Evolutionary conservation across 441 rosid genomes (phyloP).

Genomic region (Pelargonium myrrhifolium): DNA sequence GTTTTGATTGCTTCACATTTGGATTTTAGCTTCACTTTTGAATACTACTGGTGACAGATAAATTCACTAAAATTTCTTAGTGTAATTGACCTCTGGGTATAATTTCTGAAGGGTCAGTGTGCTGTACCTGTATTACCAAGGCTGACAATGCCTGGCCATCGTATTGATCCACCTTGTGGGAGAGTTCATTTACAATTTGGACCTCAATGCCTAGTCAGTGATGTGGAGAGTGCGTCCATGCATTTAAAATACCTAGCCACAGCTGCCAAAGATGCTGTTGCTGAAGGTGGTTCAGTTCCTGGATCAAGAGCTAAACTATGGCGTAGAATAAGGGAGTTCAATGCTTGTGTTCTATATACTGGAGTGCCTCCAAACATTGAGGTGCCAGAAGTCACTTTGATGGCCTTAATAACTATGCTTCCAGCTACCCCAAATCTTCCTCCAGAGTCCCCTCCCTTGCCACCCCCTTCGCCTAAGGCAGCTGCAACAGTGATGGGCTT

Average conservation of each 20-base stretch:
- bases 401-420: slow-evolving; percentile 99
- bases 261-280: slow-evolving; percentile 98
- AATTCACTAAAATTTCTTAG: slow-evolving; percentile 6
- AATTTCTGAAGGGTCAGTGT: slow-evolving; percentile 65
- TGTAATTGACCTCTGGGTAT: slow-evolving; percentile 15
- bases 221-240: slow-evolving; percentile 66
- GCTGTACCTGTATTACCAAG: slow-evolving; percentile 88
- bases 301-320: slow-evolving; percentile 96
- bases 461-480: slow-evolving; percentile 97
- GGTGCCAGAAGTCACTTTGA: slow-evolving; percentile 94
- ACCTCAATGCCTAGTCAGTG: slow-evolving; percentile 45
- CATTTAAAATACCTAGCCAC: slow-evolving; percentile 95
- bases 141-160: slow-evolving; percentile 99
- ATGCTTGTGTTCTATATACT: slow-evolving; percentile 82
- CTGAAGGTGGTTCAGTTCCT: slow-evolving; percentile 93
- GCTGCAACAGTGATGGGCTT: slow-evolving; percentile 99
- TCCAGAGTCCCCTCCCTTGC: slow-evolving; percentile 90
- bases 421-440: slow-evolving; percentile 91
- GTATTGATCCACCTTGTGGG: slow-evolving; percentile 97
- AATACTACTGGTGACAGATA: slow-evolving; percentile 4
- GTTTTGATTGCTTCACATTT: neutral
- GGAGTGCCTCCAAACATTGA: slow-evolving; percentile 84
- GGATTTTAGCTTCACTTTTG: neutral
- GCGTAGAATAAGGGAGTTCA: slow-evolving; percentile 99
- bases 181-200: slow-evolving; percentile 60